A percentile compares a stretch with the other conserved stretches of the same genome.
phyloP scores from a whole-genome alignment of 495 filamentous ascomycete genomes.

The Annulohypoxylon nitens region DNA sequence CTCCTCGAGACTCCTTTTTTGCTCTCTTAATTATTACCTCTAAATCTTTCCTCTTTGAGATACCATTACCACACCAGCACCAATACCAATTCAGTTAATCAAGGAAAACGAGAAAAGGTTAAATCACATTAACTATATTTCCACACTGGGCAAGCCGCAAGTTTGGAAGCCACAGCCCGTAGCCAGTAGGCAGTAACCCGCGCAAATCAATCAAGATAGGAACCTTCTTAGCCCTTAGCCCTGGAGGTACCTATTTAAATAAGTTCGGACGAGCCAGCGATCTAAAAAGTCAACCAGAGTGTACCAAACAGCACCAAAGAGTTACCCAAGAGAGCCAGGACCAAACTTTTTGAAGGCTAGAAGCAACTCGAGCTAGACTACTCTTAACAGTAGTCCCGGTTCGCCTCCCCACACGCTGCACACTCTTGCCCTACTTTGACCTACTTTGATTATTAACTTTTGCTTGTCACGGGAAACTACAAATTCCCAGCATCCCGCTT shows the following conservation, averaged over 20 bases:
- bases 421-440: constrained; percentile 20
- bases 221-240: neutral
- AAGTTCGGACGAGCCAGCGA: constrained; percentile 20
- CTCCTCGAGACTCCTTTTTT: neutral
- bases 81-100: neutral
- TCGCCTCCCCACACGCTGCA: constrained; percentile 41
- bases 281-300: too few relatives aligned
- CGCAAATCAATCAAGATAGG: constrained; percentile 16
- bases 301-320: neutral
- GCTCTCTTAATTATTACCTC: neutral
- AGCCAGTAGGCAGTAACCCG: neutral
- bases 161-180: too few relatives aligned
- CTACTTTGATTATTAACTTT: constrained; percentile 50
- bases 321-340: neutral
- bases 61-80: neutral
- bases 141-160: neutral
- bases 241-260: constrained; percentile 29
- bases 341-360: constrained; percentile 4
- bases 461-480: constrained; percentile 48
- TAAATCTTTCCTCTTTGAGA: constrained; percentile 4
- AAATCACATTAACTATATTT: neutral
- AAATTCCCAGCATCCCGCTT: constrained; percentile 50
- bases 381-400: constrained; percentile 31
- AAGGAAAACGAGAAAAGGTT: neutral
- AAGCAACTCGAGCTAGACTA: constrained; percentile 24